Conservation (phyloP, 148 eudicot genomes). For the Rhododendron kiyosumense region DNA sequence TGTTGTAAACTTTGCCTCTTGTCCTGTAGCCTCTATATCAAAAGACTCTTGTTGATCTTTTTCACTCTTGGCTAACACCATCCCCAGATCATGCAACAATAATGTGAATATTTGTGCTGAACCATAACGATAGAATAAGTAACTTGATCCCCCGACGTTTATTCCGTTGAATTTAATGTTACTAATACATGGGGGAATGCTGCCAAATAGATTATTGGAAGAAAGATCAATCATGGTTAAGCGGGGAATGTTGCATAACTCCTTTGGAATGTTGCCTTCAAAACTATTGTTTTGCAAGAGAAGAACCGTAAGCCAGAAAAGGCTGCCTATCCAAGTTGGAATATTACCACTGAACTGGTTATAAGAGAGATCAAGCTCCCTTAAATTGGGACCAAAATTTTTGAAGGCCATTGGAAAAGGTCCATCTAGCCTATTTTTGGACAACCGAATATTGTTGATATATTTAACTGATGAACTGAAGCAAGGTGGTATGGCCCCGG, state of each 20-base stretch:
- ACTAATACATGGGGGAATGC: not conserved
- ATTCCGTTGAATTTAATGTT: not conserved
- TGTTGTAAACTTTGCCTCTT: too few relatives aligned
- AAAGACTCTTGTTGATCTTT: too few relatives aligned
- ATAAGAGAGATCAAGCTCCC: not conserved
- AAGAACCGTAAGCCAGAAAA: not conserved
- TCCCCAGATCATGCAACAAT: too few relatives aligned
- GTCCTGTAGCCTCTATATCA: too few relatives aligned
- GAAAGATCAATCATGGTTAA: not conserved
- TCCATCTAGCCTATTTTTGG: not conserved
- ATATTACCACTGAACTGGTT: not conserved
- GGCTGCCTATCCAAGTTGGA: not conserved
- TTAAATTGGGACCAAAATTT: not conserved
- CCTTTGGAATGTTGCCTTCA: not conserved
- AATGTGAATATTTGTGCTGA: too few relatives aligned
- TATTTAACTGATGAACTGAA: not conserved
- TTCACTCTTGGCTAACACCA: too few relatives aligned
- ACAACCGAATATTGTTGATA: not conserved
- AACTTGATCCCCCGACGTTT: too few relatives aligned
- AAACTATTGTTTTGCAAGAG: not conserved
- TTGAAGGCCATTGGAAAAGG: not conserved
- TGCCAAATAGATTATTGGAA: not conserved
- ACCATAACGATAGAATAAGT: too few relatives aligned
- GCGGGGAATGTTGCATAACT: not conserved
- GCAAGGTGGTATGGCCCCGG: not conserved